Evolutionary conservation across 257 asterid genomes (phyloP).

Genomic region (Solanum lignicaule): DNA sequence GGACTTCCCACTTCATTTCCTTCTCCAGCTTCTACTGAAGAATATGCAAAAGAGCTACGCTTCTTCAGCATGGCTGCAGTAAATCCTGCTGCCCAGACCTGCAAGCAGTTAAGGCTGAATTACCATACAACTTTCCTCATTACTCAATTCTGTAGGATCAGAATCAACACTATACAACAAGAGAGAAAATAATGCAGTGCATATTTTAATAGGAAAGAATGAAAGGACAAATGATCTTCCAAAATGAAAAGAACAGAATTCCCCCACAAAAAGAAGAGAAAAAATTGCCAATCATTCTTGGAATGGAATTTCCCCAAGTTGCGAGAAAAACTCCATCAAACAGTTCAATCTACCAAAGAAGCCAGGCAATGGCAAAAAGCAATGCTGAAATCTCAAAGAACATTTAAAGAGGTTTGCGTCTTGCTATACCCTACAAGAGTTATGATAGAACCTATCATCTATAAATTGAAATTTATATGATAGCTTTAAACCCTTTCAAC

Average conservation of each 20-base stretch:
- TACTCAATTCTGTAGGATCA: not conserved
- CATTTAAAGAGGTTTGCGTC: not conserved
- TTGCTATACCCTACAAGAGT: not conserved
- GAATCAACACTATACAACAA: not conserved
- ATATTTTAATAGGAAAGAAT: not conserved
- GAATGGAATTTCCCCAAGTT: not conserved
- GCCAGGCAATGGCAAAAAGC: not conserved
- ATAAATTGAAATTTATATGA: not conserved
- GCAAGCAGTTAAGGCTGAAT: conserved; percentile 1
- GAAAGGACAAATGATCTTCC: not conserved
- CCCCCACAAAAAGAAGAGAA: not conserved
- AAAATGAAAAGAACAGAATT: not conserved
- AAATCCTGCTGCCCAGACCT: conserved; percentile 99
- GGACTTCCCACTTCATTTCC: conserved; percentile 18
- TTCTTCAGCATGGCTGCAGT: conserved; percentile 73
- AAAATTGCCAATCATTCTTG: not conserved
- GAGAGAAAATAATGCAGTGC: not conserved
- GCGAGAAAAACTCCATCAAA: not conserved
- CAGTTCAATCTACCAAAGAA: not conserved
- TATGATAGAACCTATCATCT: not conserved
- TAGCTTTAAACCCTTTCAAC: not conserved
- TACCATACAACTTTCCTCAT: not conserved
- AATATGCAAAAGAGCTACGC: conserved; percentile 42
- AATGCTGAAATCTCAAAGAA: not conserved
- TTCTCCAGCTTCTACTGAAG: conserved; percentile 29